A percentile compares a stretch with the other conserved stretches of the same genome.
phyloP scores from a whole-genome alignment of 2,329 filamentous ascomycete genomes.

The Fusarium agapanthi region DNA sequence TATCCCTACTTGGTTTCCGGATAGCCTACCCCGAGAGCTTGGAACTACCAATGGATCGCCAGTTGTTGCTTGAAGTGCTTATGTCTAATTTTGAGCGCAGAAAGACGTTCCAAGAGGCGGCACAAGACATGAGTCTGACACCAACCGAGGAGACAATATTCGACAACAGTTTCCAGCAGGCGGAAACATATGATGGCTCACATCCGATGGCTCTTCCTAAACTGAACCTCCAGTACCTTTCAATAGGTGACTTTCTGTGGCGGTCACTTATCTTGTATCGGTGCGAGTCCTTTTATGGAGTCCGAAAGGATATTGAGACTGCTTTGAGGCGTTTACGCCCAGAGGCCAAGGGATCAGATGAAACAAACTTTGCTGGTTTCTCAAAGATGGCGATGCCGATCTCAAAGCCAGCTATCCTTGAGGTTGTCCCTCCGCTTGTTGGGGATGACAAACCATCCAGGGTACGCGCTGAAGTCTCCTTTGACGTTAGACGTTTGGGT shows the following conservation, averaged over 20 bases:
- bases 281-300: slow-evolving; percentile 91
- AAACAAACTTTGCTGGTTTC: slow-evolving; percentile 80
- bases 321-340: slow-evolving; percentile 82
- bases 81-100: slow-evolving; percentile 78
- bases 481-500: slow-evolving; percentile 83
- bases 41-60: slow-evolving; percentile 69
- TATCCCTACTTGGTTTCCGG: slow-evolving; percentile 77
- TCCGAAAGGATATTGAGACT: slow-evolving; percentile 89
- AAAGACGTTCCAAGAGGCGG: slow-evolving; percentile 82
- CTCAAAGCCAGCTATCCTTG: slow-evolving; percentile 83
- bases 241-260: slow-evolving; percentile 96
- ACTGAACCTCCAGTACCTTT: slow-evolving; percentile 93
- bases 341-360: slow-evolving; percentile 68
- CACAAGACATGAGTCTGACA: slow-evolving; percentile 75
- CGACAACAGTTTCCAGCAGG: slow-evolving; percentile 78
- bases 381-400: slow-evolving; percentile 94
- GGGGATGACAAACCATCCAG: slow-evolving; percentile 84
- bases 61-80: slow-evolving; percentile 75
- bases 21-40: slow-evolving; percentile 81
- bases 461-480: slow-evolving; percentile 84
- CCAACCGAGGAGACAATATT: slow-evolving; percentile 87
- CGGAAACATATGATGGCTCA: slow-evolving; percentile 88
- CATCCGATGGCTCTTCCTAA: slow-evolving; percentile 91
- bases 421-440: slow-evolving; percentile 83
- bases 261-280: slow-evolving; percentile 89